These are phyloP conservation scores for Apiosordaria backusii DNA, from an alignment of 495 filamentous ascomycete genomes.

Conservation along the genomic window DNA sequence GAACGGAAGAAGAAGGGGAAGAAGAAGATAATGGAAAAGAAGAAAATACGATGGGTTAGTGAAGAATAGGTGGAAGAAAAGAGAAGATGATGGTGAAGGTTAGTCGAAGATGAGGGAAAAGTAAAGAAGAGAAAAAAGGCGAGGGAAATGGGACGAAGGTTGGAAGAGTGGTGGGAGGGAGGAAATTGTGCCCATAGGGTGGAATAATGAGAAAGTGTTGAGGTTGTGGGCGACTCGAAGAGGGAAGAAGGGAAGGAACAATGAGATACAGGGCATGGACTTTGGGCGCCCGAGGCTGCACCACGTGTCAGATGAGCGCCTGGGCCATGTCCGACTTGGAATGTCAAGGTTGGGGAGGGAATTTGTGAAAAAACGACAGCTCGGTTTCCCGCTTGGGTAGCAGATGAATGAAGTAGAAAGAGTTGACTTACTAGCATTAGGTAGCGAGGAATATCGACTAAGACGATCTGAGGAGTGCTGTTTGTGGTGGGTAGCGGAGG, in stretches of 20 bases:
- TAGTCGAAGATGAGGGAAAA: background rate
- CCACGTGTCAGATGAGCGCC: background rate
- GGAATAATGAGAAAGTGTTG: background rate
- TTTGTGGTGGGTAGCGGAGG: background rate
- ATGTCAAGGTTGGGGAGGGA: background rate
- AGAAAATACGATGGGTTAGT: background rate
- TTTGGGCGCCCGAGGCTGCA: background rate
- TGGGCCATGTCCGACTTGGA: background rate
- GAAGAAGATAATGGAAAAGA: background rate
- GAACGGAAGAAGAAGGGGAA: background rate
- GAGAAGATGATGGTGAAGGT: background rate
- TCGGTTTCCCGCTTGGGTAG: background rate
- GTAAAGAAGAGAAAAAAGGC: background rate
- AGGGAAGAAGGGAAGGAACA: background rate
- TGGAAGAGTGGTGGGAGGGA: background rate
- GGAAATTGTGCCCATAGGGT: background rate
- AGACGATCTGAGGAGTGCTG: background rate
- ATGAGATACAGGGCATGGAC: background rate
- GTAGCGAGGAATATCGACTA: no score
- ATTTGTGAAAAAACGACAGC: background rate
- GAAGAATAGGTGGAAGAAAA: background rate
- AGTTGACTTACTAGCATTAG: background rate
- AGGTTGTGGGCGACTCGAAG: background rate
- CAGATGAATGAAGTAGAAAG: background rate
- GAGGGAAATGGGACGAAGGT: background rate